phyloP scores from a whole-genome alignment of 768 basidiomycete species.

The Leccinum pellstonianum region DNA sequence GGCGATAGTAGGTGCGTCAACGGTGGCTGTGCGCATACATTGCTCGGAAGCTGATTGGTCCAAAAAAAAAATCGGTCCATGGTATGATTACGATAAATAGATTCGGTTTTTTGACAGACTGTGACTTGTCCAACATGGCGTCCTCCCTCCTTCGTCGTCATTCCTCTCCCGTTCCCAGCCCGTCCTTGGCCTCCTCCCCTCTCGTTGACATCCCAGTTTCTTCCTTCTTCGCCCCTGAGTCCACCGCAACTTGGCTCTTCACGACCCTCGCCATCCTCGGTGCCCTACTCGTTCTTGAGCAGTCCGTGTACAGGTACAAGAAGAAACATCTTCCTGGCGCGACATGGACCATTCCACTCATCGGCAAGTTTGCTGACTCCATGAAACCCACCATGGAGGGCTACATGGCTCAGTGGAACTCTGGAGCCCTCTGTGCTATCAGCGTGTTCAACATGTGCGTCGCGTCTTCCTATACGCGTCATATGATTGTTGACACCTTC shows the following conservation, averaged over 20 bases:
- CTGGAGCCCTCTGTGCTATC: slow-evolving; percentile 81
- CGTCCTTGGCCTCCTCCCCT: slow-evolving; percentile 43
- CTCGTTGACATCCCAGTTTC: slow-evolving; percentile 49
- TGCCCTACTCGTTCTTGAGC: slow-evolving; percentile 81
- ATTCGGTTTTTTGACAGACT: background rate
- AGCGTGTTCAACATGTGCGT: slow-evolving; percentile 98
- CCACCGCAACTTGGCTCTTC: slow-evolving; percentile 51
- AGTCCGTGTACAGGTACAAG: slow-evolving; percentile 84
- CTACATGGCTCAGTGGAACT: slow-evolving; percentile 91
- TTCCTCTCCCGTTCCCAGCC: slow-evolving; percentile 35
- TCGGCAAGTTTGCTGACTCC: slow-evolving; percentile 94
- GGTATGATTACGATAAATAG: slow-evolving; percentile 1
- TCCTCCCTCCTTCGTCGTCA: slow-evolving; percentile 28
- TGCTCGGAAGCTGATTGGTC: background rate
- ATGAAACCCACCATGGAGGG: slow-evolving; percentile 87
- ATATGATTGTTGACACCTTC: slow-evolving; percentile 5
- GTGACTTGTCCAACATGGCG: slow-evolving; percentile 29
- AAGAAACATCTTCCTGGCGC: slow-evolving; percentile 86
- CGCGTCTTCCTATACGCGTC: background rate
- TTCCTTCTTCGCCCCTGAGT: slow-evolving; percentile 39
- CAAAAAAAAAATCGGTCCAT: background rate
- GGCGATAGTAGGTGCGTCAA: background rate
- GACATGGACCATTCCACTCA: slow-evolving; percentile 94
- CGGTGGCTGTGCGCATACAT: slow-evolving; percentile 17
- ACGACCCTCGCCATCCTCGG: slow-evolving; percentile 68